Conservation (phyloP, 768 basidiomycete species). For the Macrolepiota dolichaula region DNA sequence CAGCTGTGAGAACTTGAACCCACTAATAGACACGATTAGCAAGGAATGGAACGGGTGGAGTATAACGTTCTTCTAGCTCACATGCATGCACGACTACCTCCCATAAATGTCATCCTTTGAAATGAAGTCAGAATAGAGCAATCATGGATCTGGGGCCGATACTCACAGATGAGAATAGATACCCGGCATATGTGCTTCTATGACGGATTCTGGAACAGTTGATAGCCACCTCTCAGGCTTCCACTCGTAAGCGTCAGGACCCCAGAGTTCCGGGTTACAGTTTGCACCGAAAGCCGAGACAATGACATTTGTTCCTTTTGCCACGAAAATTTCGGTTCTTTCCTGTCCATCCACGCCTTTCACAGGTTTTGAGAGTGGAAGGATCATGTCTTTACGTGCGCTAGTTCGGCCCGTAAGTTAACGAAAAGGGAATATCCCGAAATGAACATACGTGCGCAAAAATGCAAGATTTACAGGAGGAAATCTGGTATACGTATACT, state of each 20-base stretch:
- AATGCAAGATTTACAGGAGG: constrained; percentile 13
- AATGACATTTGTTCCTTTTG: constrained; percentile 22
- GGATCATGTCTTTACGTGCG: constrained; percentile 19
- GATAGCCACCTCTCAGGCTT: constrained; percentile 37
- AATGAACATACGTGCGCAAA: constrained; percentile 13
- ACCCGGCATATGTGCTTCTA: constrained; percentile 14
- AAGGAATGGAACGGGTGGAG: not conserved
- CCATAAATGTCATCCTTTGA: constrained; percentile 18
- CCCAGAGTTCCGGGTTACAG: constrained; percentile 32
- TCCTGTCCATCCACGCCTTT: constrained; percentile 24
- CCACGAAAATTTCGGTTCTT: constrained; percentile 22
- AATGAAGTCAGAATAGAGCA: not conserved
- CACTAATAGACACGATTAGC: constrained; percentile 22
- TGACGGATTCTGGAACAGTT: constrained; percentile 29
- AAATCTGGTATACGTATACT: not conserved
- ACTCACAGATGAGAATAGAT: constrained; percentile 17
- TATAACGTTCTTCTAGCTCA: not conserved
- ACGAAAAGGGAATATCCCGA: not conserved
- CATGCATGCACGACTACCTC: constrained; percentile 18
- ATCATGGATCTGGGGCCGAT: not conserved
- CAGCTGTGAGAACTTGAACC: constrained; percentile 52
- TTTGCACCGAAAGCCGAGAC: constrained; percentile 26
- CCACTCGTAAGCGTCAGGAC: constrained; percentile 32
- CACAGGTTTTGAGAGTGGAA: constrained; percentile 29
- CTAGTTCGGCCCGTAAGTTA: constrained; percentile 17